Conservation (phyloP, 352 stramenopile species). For the Blastocystis sp. region DNA sequence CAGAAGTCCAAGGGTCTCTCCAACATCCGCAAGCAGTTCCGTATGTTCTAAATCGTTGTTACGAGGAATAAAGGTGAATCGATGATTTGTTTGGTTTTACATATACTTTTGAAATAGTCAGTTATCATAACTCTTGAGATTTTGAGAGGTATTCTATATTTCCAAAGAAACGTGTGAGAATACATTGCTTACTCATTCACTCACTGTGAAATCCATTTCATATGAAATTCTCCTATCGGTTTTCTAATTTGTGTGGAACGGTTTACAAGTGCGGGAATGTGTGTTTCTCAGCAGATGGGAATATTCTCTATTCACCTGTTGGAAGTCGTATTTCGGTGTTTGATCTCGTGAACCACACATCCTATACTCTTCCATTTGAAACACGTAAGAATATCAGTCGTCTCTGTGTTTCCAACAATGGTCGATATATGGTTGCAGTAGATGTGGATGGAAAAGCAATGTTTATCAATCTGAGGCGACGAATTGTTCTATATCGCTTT, state of each 20-base stretch:
- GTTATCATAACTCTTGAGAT: conserved; percentile 21
- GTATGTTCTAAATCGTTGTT: conserved; percentile 82
- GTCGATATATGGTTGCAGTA: conserved; percentile 77
- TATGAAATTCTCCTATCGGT: conserved; percentile 70
- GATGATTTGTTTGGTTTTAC: conserved; percentile 15
- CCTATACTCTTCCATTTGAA: conserved; percentile 80
- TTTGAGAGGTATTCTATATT: too few relatives aligned
- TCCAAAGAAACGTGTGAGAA: too few relatives aligned
- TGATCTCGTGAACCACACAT: conserved; percentile 73
- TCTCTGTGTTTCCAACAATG: conserved; percentile 79
- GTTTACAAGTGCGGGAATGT: conserved; percentile 86
- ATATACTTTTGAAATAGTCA: conserved; percentile 1
- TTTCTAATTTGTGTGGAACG: conserved; percentile 82
- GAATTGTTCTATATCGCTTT: conserved; percentile 82
- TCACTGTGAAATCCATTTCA: not conserved
- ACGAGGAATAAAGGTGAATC: conserved; percentile 29
- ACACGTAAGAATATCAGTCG: conserved; percentile 78
- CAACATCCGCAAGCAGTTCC: conserved; percentile 97
- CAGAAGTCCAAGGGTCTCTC: conserved; percentile 86
- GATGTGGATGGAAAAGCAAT: conserved; percentile 78
- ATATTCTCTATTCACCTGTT: conserved; percentile 81
- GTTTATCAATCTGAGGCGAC: conserved; percentile 79
- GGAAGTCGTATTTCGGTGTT: conserved; percentile 86
- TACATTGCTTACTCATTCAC: not conserved
- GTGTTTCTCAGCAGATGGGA: conserved; percentile 82